Conservation (phyloP, 345 rosid genomes). For the Acer campestre region DNA sequence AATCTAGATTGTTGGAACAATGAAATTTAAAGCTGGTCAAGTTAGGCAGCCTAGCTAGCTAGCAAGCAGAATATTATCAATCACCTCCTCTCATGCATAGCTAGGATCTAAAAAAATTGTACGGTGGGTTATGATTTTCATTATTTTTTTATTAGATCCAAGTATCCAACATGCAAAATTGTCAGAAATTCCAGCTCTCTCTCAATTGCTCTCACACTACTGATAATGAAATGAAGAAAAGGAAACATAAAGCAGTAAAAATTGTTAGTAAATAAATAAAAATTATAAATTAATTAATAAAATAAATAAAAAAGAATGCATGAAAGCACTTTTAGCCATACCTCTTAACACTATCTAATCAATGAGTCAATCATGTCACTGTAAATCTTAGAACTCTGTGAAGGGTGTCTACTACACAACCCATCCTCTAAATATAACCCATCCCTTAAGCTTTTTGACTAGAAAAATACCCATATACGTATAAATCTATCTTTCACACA, state of each 20-base stretch:
- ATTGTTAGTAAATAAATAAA: neutral
- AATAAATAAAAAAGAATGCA: neutral
- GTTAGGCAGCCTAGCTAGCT: constrained; percentile 17
- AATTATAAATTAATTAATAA: neutral
- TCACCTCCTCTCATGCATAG: constrained; percentile 1
- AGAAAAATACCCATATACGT: too few relatives aligned
- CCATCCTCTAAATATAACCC: constrained; percentile 20
- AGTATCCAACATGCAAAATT: constrained; percentile 34
- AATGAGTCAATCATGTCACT: constrained; percentile 53
- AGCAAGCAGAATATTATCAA: neutral
- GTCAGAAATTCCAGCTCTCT: constrained; percentile 36
- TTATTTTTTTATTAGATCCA: constrained; percentile 5
- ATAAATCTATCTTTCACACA: neutral
- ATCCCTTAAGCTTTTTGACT: too few relatives aligned
- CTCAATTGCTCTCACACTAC: neutral
- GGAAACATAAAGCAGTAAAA: too few relatives aligned
- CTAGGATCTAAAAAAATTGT: neutral
- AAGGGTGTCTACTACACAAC: constrained; percentile 9
- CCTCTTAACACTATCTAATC: constrained; percentile 31
- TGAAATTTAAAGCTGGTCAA: constrained; percentile 9
- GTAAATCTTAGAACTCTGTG: constrained; percentile 38
- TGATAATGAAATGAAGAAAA: neutral
- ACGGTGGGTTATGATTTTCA: neutral
- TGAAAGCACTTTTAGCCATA: constrained; percentile 35
- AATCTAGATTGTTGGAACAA: neutral